These are phyloP conservation scores for Cladorrhinum sp. DNA, from an alignment of 2,329 filamentous ascomycete species.

Conservation along the genomic window DNA sequence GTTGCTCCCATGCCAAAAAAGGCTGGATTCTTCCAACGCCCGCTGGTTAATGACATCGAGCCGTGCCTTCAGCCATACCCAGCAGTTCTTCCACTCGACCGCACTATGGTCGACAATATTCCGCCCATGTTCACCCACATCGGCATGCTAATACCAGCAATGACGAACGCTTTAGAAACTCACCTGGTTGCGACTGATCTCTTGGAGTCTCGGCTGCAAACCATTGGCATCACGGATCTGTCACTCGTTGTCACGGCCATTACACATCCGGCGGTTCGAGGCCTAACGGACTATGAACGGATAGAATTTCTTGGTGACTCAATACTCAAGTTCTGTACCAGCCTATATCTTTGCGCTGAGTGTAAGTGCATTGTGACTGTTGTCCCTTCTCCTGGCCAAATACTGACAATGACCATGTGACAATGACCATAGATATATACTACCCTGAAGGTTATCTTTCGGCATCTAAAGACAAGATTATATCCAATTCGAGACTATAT, in stretches of 20 bases:
- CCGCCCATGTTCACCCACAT: slow-evolving; percentile 46
- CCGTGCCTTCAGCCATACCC: slow-evolving; percentile 39
- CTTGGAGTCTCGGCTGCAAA: slow-evolving; percentile 49
- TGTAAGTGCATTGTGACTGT: too few relatives aligned
- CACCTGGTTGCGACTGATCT: slow-evolving; percentile 62
- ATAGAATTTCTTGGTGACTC: slow-evolving; percentile 86
- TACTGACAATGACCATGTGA: too few relatives aligned
- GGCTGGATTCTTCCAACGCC: slow-evolving; percentile 55
- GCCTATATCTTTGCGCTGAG: slow-evolving; percentile 59
- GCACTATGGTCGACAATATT: slow-evolving; percentile 50
- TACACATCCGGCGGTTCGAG: slow-evolving; percentile 59
- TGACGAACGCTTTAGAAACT: slow-evolving; percentile 67
- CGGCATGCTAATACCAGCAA: slow-evolving; percentile 66
- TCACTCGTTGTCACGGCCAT: slow-evolving; percentile 65
- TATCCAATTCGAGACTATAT: slow-evolving; percentile 73
- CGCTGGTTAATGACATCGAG: slow-evolving; percentile 16
- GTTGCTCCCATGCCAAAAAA: slow-evolving; percentile 51
- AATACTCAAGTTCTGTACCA: slow-evolving; percentile 71
- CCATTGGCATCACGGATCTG: slow-evolving; percentile 52
- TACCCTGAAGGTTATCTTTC: slow-evolving; percentile 79
- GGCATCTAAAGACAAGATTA: slow-evolving; percentile 61
- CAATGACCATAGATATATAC: slow-evolving; percentile 54
- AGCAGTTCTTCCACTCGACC: slow-evolving; percentile 43
- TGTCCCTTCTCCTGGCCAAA: too few relatives aligned
- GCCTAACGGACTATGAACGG: slow-evolving; percentile 70